Base-by-base conservation (phyloP, 2,329 filamentous ascomycete genomes). In the Penicillium sp. region DNA sequence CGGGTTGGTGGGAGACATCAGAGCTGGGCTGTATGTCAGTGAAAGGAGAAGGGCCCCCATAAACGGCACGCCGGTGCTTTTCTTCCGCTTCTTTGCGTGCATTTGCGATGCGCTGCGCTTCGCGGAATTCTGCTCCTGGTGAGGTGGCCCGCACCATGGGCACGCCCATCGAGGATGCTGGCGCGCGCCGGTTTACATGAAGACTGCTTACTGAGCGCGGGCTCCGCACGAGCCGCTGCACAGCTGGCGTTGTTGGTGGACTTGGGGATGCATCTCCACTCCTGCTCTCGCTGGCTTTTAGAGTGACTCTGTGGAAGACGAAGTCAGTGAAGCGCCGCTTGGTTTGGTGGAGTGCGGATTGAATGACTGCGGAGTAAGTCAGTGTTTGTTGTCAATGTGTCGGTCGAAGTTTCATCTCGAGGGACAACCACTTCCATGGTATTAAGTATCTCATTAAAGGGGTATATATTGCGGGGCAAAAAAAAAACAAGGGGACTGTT, bases 281-380 rank as follows among this genome's bases (percentile, higher is more conserved):
- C 36, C 54, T 61, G 51, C 64, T 61, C 31, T 55, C 61, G 57
- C 60, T 64, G 52, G 68, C 61, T 41, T 66, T 58, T 39, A 65
- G 51, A 29, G 70, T 69, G 45, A 80, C 71, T 45, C 78, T 71
- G 55, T 79, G 75, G 58, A 80, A 80, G 62, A 78, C 72, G 61
- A 77, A 80, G 65, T 80, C 77, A 47, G 78, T 79, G 59, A 78
- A 78, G n/a, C 78, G 75, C 49, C 77, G 73, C 62, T 79, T 80
- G n/a, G 71, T 76, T 60, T 77, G 76, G 49, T 74, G 77, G 13
- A 74, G 61, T 50, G 77, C 73, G 35, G 75, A 74, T 62, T 79
- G 76, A 43, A 80, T 79, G 64, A 78, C 78, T 80, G 61, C 44
- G 21, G 8, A 6, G n/a, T 21, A 23, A 43, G 43, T 65, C 59